phyloP scores from a whole-genome alignment of 352 stramenopile genomes.

The Phytophthora brassicae region DNA sequence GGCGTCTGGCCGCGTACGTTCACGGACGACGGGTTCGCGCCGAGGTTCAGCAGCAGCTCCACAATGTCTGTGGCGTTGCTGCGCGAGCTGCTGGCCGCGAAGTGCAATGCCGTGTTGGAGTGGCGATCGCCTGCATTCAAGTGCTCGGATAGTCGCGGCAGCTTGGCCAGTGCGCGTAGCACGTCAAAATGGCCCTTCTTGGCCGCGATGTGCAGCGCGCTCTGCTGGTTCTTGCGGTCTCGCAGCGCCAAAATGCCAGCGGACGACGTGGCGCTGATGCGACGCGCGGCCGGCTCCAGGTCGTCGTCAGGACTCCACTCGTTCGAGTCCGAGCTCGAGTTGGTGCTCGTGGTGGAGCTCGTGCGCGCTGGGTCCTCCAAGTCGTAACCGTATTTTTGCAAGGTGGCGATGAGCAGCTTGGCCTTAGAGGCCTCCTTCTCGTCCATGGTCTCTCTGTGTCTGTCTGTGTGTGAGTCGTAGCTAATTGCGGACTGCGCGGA shows the following conservation, averaged over 20 bases:
- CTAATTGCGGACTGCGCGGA: slow-evolving; percentile 16
- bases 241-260: slow-evolving; percentile 75
- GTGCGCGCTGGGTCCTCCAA: slow-evolving; percentile 39
- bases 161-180: slow-evolving; percentile 73
- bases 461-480: slow-evolving; percentile 8
- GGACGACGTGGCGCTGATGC: slow-evolving; percentile 37
- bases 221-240: slow-evolving; percentile 85
- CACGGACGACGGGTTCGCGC: slow-evolving; percentile 58
- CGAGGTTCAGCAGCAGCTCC: slow-evolving; percentile 64
- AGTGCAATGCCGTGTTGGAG: slow-evolving; percentile 82
- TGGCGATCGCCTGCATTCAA: slow-evolving; percentile 79
- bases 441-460: slow-evolving; percentile 24
- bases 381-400: slow-evolving; percentile 88
- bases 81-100: slow-evolving; percentile 65
- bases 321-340: slow-evolving; percentile 37
- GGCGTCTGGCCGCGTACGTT: slow-evolving; percentile 85
- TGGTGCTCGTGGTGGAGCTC: slow-evolving; percentile 29
- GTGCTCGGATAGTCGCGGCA: slow-evolving; percentile 67
- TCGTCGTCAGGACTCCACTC: slow-evolving; percentile 42
- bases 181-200: slow-evolving; percentile 86
- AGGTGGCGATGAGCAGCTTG: slow-evolving; percentile 74
- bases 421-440: slow-evolving; percentile 59
- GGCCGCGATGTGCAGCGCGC: slow-evolving; percentile 79
- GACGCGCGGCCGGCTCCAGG: slow-evolving; percentile 24
- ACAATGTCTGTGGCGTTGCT: slow-evolving; percentile 66